phyloP scores from a whole-genome alignment of 2,329 filamentous ascomycete genomes.

The Trichoderma atrobrunneum region DNA sequence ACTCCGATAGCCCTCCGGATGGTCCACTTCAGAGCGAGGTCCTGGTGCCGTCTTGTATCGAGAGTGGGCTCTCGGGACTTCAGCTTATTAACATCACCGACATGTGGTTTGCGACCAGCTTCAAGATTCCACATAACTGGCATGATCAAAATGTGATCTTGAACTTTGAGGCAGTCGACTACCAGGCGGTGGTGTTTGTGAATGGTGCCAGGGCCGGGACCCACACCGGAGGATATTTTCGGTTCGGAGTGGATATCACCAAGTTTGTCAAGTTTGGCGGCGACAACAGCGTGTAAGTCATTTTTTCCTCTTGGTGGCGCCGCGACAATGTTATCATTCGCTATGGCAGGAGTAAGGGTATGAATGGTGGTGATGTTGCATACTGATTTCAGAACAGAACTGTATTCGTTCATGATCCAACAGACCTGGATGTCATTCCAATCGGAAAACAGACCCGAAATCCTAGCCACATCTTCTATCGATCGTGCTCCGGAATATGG shows the following conservation, averaged over 20 bases:
- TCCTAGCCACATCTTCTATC: conserved; percentile 66
- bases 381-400: conserved; percentile 38
- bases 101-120: conserved; percentile 52
- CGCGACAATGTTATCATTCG: neutral
- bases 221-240: conserved; percentile 60
- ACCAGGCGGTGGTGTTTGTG: conserved; percentile 56
- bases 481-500: conserved; percentile 72
- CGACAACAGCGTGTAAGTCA: conserved; percentile 53
- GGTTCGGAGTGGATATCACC: conserved; percentile 60
- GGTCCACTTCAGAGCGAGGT: conserved; percentile 39
- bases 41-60: conserved; percentile 43
- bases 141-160: conserved; percentile 44
- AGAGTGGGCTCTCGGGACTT: conserved; percentile 49
- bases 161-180: conserved; percentile 60
- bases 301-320: neutral
- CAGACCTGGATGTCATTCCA: conserved; percentile 59
- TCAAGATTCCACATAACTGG: conserved; percentile 50
- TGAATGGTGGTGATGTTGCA: neutral
- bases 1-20: conserved; percentile 20
- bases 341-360: no score
- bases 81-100: conserved; percentile 40
- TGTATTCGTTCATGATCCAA: conserved; percentile 67
- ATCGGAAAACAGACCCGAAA: conserved; percentile 62
- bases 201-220: conserved; percentile 52
- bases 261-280: conserved; percentile 38